Conservation (phyloP, 208 protist genomes). For the Trichomonas vaginalis region DNA sequence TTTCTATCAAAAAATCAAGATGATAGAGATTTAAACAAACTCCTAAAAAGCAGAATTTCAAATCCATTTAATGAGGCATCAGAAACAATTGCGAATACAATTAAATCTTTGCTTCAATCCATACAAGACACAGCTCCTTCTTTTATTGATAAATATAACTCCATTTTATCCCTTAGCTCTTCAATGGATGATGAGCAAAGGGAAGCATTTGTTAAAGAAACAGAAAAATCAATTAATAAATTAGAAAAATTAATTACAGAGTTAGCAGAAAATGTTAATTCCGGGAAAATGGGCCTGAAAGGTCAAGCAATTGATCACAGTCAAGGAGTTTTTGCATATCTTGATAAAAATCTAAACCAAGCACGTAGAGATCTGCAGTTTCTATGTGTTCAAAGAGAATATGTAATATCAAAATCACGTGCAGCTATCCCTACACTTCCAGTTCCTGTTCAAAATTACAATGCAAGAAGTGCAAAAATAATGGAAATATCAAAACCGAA, state of each 20-base stretch:
- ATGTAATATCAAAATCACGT: background rate
- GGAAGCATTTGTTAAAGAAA: background rate
- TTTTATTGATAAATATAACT: background rate
- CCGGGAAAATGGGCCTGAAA: background rate
- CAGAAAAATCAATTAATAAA: background rate
- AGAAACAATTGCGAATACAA: background rate
- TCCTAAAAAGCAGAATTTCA: background rate
- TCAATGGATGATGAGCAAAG: background rate
- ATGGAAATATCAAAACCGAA: background rate
- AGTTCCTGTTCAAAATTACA: background rate
- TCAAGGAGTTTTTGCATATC: background rate
- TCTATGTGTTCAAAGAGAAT: background rate
- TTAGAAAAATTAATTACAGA: background rate
- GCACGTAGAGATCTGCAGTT: background rate
- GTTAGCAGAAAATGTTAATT: background rate
- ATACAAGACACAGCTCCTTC: background rate
- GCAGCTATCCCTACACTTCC: background rate
- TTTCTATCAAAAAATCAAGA: background rate
- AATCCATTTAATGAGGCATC: slow-evolving; percentile 2
- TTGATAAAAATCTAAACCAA: background rate
- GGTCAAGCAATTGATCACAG: background rate
- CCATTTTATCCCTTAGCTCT: background rate
- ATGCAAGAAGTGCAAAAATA: background rate
- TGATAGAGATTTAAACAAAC: background rate
- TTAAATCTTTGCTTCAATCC: background rate